Evolutionary conservation across 768 basidiomycete species (phyloP).

Genomic region (Pleurotus tuber-regium): DNA sequence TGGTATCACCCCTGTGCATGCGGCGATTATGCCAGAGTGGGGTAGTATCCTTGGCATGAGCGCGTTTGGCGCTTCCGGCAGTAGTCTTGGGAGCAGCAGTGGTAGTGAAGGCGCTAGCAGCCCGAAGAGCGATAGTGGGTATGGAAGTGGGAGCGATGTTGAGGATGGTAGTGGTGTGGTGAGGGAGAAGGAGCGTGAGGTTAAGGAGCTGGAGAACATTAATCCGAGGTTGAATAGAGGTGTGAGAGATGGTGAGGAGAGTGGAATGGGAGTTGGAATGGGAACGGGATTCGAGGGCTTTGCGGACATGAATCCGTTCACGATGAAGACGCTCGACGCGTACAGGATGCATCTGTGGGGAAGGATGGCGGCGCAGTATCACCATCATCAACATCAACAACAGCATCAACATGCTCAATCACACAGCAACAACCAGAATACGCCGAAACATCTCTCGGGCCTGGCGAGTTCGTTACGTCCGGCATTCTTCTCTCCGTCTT

Average conservation of each 20-base stretch:
- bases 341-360: constrained; percentile 93
- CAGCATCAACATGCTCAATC: constrained; percentile 34
- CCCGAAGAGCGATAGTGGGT: constrained; percentile 15
- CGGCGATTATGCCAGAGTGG: constrained; percentile 73
- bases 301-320: constrained; percentile 79
- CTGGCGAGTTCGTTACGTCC: constrained; percentile 42
- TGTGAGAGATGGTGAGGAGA: constrained; percentile 14
- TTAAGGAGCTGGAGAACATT: constrained; percentile 69
- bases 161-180: constrained; percentile 20
- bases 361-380: constrained; percentile 79
- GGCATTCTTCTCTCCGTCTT: constrained; percentile 30
- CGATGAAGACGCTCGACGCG: constrained; percentile 82
- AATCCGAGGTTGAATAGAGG: constrained; percentile 65
- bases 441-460: constrained; percentile 26
- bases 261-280: constrained; percentile 21
- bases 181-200: constrained; percentile 3
- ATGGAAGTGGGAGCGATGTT: too few relatives aligned
- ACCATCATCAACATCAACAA: constrained; percentile 34
- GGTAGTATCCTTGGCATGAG: constrained; percentile 13
- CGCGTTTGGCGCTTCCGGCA: constrained; percentile 9
- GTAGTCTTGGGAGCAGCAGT: constrained; percentile 15
- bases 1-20: constrained; percentile 82
- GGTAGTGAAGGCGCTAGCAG: constrained; percentile 17
- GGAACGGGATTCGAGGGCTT: constrained; percentile 75
- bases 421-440: constrained; percentile 15